A percentile compares a stretch with the other conserved stretches of the same genome.
Evolutionary conservation across 257 asterid genomes (phyloP).

Genomic region (Leptodermis oblonga): DNA sequence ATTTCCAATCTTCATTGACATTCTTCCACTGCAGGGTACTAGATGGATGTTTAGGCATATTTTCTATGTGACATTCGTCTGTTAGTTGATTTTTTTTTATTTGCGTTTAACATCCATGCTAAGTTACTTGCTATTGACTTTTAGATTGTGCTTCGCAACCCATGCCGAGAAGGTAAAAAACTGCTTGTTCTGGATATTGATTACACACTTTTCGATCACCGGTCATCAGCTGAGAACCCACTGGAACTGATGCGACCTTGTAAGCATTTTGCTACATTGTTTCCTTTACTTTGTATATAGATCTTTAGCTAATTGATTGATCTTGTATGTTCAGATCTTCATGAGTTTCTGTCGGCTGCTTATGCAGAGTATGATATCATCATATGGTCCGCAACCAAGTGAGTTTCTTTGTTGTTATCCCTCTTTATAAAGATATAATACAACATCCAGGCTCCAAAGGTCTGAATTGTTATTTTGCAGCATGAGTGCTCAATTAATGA

Average conservation of each 20-base stretch:
- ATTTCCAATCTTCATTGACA: neutral
- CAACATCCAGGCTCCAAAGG: neutral
- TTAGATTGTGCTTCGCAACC: conserved; percentile 75
- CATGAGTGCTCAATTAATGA: neutral
- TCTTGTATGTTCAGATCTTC: conserved; percentile 63
- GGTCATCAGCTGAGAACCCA: conserved; percentile 93
- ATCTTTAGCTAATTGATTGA: conserved; percentile 4
- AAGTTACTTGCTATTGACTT: conserved; percentile 18
- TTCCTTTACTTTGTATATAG: conserved; percentile 7
- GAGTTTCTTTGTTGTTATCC: neutral
- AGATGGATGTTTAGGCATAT: neutral
- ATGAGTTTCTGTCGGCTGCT: conserved; percentile 86
- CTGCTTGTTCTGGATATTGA: conserved; percentile 91
- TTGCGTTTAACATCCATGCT: neutral
- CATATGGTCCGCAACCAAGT: conserved; percentile 99
- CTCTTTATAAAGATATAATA: neutral
- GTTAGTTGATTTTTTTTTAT: neutral
- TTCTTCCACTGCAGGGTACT: neutral
- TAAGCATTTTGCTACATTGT: conserved; percentile 34
- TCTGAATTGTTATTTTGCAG: neutral
- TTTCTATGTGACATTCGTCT: neutral
- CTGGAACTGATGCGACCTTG: conserved; percentile 92
- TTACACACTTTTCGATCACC: conserved; percentile 91
- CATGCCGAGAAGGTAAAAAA: conserved; percentile 91
- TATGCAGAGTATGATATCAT: conserved; percentile 93